Evolutionary conservation across 1,284 basidiomycete genomes (phyloP), one percentile per base, ranked within the genome.

Genomic region (Sanguinoderma infundibulare): DNA sequence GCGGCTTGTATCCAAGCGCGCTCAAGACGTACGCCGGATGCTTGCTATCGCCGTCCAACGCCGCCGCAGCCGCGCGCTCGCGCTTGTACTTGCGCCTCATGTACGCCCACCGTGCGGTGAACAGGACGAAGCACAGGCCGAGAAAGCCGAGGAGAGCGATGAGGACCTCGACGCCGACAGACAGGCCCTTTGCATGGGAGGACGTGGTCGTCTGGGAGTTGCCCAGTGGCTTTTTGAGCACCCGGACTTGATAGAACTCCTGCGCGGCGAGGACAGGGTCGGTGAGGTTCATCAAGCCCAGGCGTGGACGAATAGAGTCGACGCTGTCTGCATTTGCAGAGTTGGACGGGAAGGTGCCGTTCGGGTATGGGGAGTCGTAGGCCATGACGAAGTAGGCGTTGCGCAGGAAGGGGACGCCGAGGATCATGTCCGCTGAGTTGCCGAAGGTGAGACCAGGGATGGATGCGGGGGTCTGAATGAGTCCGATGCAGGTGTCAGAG

Each of bases 331-430:
- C 63, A 12, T 66, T 53, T 28, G 52, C 52, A 47, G 53, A 47
- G 51, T 59, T 64, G 44, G 61, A 63, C 12, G 79, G 73, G 68
- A 88, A 86, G 3, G 68, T 68, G 6, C 87, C 87, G 26, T 79
- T 67, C 0, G 73, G 28, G 50, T 77, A 68, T 2, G 87, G 86
- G 0, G 70, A 62, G 53, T 83, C 78, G 71, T 87, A 90, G 0
- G 86, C 86, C 81, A 91, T 82, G 63, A 91, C 89, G 22, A 83
- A 86, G 71, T 92, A 92, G 4, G 84, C 81, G 68, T 86, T 91
- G 10, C 90, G 82, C 67, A 92, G 77, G 71, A 92, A 92, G 0
- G 90, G 87, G 0, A 91, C 87, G 30, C 90, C 91, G 46, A 91
- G 84, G 57, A 90, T 79, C 75, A 91, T 85, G 71, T 91, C 89